phyloP scores from a whole-genome alignment of 345 rosid genomes.

The Gossypium ekmanianum region DNA sequence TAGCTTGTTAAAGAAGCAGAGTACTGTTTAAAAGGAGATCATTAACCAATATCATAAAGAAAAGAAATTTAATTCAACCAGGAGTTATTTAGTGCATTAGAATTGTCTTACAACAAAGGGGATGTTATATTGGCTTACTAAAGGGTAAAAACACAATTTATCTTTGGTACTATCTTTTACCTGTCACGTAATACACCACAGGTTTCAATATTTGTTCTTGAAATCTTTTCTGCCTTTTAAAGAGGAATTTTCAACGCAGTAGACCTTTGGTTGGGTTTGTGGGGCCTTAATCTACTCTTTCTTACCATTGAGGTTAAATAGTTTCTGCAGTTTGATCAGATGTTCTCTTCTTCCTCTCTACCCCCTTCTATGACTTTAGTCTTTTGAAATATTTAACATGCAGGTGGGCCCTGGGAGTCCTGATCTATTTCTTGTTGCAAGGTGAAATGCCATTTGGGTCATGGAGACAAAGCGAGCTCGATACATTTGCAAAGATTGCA shows the following conservation, averaged over 20 bases:
- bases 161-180: background rate
- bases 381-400: constrained; percentile 5
- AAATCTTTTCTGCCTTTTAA: background rate
- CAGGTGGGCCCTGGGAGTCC: constrained; percentile 94
- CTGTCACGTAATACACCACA: constrained; percentile 41
- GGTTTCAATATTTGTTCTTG: background rate
- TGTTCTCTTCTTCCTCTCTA: background rate
- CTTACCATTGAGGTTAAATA: background rate
- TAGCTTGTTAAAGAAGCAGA: background rate
- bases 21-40: background rate
- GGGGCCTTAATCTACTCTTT: background rate
- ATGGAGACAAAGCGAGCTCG: constrained; percentile 80
- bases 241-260: background rate
- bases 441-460: constrained; percentile 90
- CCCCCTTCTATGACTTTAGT: background rate
- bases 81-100: background rate
- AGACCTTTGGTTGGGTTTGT: background rate
- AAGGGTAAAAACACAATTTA: background rate
- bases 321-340: background rate
- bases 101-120: background rate
- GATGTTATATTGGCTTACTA: background rate
- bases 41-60: background rate
- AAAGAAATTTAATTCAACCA: background rate
- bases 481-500: constrained; percentile 68
- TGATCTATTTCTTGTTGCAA: constrained; percentile 71